Evolutionary conservation across 139 green algal genomes (phyloP), one percentile per base, ranked within the genome.

Genomic region (Monoraphidium neglectum): DNA sequence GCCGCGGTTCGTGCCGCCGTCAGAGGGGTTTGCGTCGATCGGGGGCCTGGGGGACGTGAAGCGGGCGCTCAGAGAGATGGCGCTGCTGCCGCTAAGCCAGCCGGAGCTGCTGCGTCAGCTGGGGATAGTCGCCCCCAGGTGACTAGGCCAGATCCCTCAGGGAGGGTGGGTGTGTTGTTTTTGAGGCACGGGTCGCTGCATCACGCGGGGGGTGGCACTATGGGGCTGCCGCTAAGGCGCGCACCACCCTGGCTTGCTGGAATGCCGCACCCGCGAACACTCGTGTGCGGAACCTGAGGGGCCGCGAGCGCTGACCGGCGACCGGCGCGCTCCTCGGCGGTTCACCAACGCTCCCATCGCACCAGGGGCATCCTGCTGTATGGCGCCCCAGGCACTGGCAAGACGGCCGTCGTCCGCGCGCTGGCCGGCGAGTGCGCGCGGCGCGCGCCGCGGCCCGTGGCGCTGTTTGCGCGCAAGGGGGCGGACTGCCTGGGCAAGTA

Each of bases 401-500:
- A 96, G 84, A 96, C 92, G 21, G 80, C 88, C 38, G 76, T 79
- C 0, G 90, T 88, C 18, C 78, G 91, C 0, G 87, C 90, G 0
- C 71, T 96, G 51, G 90, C 90, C 46, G 90, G 82, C 23, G 91
- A 91, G 36, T 74, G 75, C 33, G 62, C 72, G 30, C 57, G 33
- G 28, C 26, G 72, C 30, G 76, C 77, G 1, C 77, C 86, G 1
- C 63, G 66, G 32, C 86, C 86, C 2, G 90, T 98, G 26, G 86
- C 92, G 0, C 88, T 97, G 53, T 98, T 96, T 80, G 82, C 87
- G 0, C 80, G 93, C 56, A 95, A 94, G 62, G 90, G 94, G 1
- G 92, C 94, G 18, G 94, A 98, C 80, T 96, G 92, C 83, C 85
- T 98, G 53, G 90, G 94, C 61, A 97, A 97, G 82, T 97, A 95